Conservation (phyloP, 2,329 filamentous ascomycete genomes). For the Trichoderma sp. region DNA sequence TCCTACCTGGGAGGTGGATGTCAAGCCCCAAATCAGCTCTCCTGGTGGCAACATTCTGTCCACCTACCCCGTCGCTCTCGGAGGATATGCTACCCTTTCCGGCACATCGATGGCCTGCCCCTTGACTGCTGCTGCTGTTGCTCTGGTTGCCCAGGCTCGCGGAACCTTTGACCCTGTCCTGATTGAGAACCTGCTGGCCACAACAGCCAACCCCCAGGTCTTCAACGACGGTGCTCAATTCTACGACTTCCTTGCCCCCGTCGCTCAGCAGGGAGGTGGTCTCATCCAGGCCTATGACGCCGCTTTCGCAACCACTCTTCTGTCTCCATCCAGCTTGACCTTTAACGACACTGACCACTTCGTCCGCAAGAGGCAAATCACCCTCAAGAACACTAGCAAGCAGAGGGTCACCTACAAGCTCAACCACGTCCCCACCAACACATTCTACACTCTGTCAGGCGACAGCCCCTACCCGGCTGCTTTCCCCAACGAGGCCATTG, state of each 20-base stretch:
- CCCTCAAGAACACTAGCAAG: constrained; percentile 54
- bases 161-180: constrained; percentile 50
- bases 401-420: constrained; percentile 52
- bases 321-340: constrained; percentile 56
- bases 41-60: constrained; percentile 59
- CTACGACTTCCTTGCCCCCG: constrained; percentile 47
- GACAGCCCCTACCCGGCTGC: constrained; percentile 35
- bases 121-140: constrained; percentile 53
- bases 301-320: constrained; percentile 51
- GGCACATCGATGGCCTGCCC: constrained; percentile 63
- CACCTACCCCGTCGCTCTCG: constrained; percentile 49
- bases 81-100: constrained; percentile 51
- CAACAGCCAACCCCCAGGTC: constrained; percentile 48
- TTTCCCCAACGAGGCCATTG: constrained; percentile 47
- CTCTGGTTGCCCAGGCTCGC: constrained; percentile 52
- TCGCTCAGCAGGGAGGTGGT: constrained; percentile 60
- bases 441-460: constrained; percentile 49
- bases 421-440: constrained; percentile 48
- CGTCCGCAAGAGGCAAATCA: constrained; percentile 44
- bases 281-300: constrained; percentile 60
- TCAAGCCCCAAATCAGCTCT: constrained; percentile 56
- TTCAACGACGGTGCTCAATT: constrained; percentile 46
- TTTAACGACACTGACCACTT: constrained; percentile 65
- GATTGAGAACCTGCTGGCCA: constrained; percentile 49
- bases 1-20: constrained; percentile 57